Percentiles rank a stretch among this genome's conserved stretches.
Conservation (phyloP, 495 filamentous ascomycete genomes). For the Beverwykella pulmonaria region DNA sequence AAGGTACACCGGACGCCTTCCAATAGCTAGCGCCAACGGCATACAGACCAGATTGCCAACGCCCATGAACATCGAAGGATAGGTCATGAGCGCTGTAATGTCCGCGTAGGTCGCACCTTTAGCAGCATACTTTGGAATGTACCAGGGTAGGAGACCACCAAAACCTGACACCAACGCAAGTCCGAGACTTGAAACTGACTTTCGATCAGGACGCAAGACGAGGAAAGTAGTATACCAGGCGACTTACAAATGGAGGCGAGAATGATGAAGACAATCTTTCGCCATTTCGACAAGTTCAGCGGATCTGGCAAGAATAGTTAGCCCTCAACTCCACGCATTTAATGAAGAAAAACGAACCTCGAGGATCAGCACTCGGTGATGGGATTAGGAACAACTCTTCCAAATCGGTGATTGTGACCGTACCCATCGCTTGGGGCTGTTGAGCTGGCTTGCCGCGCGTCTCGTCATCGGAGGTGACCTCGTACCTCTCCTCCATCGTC, state of each 20-base stretch:
- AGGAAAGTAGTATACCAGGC: background rate
- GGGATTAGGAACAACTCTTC: constrained; percentile 9
- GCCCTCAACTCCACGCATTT: background rate
- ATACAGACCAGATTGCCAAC: constrained; percentile 50
- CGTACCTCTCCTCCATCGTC: constrained; percentile 5
- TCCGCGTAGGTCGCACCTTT: constrained; percentile 13
- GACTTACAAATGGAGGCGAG: background rate
- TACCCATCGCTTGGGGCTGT: background rate
- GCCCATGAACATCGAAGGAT: constrained; percentile 46
- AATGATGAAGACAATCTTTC: constrained; percentile 24
- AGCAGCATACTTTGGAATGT: constrained; percentile 4
- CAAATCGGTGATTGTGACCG: constrained; percentile 1
- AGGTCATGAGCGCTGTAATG: constrained; percentile 43
- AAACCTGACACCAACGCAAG: constrained; percentile 1
- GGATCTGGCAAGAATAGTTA: constrained; percentile 18
- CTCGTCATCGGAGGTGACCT: constrained; percentile 1
- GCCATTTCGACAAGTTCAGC: constrained; percentile 17
- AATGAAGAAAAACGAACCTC: background rate
- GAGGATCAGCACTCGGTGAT: constrained; percentile 9
- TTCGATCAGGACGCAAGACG: background rate
- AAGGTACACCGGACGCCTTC: constrained; percentile 48
- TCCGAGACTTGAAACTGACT: background rate
- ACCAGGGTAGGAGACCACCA: constrained; percentile 3
- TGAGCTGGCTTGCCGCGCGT: background rate
- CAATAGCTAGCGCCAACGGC: constrained; percentile 49